A percentile compares a stretch with the other conserved stretches of the same genome.
phyloP scores from a whole-genome alignment of 371 early-diverging fungal species.

The Mucor irregularis region DNA sequence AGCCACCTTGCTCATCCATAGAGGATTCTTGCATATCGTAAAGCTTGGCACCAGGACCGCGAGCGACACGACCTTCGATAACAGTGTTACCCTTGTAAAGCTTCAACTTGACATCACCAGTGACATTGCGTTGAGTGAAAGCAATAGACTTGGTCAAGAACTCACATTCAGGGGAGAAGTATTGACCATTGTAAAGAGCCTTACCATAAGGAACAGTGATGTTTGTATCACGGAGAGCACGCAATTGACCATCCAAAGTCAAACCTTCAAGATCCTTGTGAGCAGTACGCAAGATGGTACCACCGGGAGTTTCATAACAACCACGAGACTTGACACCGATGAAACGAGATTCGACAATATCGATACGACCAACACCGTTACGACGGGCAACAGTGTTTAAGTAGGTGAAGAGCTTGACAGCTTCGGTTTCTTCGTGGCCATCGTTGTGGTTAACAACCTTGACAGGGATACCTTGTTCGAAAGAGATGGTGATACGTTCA shows the following conservation, averaged over 20 bases:
- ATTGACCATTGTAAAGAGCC: conserved; percentile 91
- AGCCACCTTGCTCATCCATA: conserved; percentile 96
- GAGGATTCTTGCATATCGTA: conserved; percentile 93
- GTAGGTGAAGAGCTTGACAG: conserved; percentile 90
- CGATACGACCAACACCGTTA: conserved; percentile 96
- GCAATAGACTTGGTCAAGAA: conserved; percentile 80
- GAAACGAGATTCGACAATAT: conserved; percentile 98
- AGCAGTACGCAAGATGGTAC: conserved; percentile 91
- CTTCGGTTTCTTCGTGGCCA: conserved; percentile 64
- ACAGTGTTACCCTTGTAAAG: conserved; percentile 94
- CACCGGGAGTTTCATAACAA: conserved; percentile 98
- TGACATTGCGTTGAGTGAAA: conserved; percentile 82
- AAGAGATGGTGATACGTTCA: conserved; percentile 89
- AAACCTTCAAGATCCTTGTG: conserved; percentile 96
- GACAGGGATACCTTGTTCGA: conserved; percentile 86
- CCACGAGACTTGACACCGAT: conserved; percentile 98
- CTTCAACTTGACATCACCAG: conserved; percentile 91
- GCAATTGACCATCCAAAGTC: conserved; percentile 92
- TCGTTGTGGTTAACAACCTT: conserved; percentile 85
- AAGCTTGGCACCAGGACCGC: conserved; percentile 72
- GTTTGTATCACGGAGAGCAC: conserved; percentile 88
- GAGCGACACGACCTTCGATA: conserved; percentile 86
- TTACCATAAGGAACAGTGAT: conserved; percentile 76
- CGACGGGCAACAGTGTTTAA: conserved; percentile 93
- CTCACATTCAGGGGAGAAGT: conserved; percentile 95